phyloP scores from a whole-genome alignment of 2,329 filamentous ascomycete species.

The Xylaria sp. region DNA sequence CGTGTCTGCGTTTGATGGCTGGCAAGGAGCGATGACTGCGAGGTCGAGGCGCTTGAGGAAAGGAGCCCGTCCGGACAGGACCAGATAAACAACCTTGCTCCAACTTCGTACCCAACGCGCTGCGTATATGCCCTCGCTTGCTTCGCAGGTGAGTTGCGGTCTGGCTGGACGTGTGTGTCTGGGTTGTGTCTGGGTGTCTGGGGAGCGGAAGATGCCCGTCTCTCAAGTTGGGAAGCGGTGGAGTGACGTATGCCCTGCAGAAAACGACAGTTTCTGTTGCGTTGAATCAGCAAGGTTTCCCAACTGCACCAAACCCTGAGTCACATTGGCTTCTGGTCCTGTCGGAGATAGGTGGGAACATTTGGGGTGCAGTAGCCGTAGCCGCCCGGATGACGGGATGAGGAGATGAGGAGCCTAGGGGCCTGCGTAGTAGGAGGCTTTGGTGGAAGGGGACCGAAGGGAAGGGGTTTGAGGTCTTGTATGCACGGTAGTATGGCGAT shows the following conservation, averaged over 20 bases:
- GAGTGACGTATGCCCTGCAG: conserved; percentile 25
- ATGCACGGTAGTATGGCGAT: too few relatives aligned
- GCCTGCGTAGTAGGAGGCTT: neutral
- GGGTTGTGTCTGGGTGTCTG: conserved; percentile 1
- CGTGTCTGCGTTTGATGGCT: neutral
- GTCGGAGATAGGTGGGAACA: conserved; percentile 14
- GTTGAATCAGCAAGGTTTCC: conserved; percentile 19
- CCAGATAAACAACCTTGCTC: conserved; percentile 1
- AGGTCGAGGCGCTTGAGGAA: conserved; percentile 5
- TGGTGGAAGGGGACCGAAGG: neutral
- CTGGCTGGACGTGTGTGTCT: too few relatives aligned
- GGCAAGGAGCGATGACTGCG: conserved; percentile 5
- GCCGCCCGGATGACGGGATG: neutral
- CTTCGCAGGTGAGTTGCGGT: conserved; percentile 24
- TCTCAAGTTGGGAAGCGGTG: conserved; percentile 15
- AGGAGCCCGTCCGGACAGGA: neutral
- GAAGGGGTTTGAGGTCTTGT: too few relatives aligned
- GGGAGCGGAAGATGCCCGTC: conserved; percentile 15
- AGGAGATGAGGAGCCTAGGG: too few relatives aligned
- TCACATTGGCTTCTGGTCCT: conserved; percentile 9
- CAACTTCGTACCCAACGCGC: conserved; percentile 1
- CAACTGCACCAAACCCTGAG: conserved; percentile 12
- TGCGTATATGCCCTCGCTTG: neutral
- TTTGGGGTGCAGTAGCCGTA: conserved; percentile 16
- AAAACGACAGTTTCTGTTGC: conserved; percentile 5